These are phyloP conservation scores for Cladosporium sp. DNA, from an alignment of 2,329 filamentous ascomycete genomes.

Conservation along the genomic window DNA sequence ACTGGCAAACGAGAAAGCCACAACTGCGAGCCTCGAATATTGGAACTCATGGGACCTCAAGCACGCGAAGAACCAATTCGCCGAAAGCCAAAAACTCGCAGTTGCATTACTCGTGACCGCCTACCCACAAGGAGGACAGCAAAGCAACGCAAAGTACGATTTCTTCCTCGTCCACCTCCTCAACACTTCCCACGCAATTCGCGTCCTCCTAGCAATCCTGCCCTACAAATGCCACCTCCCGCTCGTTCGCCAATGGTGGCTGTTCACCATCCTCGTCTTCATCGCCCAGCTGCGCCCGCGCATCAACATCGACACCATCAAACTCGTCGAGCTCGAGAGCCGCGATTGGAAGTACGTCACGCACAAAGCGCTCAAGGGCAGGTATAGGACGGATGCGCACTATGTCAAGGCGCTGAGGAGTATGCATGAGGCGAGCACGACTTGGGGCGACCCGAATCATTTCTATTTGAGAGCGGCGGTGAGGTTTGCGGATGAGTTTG, in stretches of 20 bases:
- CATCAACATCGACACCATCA: constrained; percentile 63
- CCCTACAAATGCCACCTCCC: constrained; percentile 67
- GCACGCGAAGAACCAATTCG: constrained; percentile 70
- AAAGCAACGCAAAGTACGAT: constrained; percentile 56
- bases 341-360: constrained; percentile 75
- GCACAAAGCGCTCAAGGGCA: constrained; percentile 64
- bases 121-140: constrained; percentile 40
- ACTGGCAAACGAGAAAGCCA: constrained; percentile 66
- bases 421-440: constrained; percentile 68
- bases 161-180: constrained; percentile 80
- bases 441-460: constrained; percentile 67
- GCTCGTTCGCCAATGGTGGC: constrained; percentile 84
- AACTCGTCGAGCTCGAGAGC: constrained; percentile 55
- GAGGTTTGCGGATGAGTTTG: constrained; percentile 68
- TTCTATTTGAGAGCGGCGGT: constrained; percentile 66
- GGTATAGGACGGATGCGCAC: constrained; percentile 69
- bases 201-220: constrained; percentile 76
- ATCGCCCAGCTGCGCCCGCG: constrained; percentile 69
- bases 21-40: constrained; percentile 72
- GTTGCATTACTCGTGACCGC: constrained; percentile 56
- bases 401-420: constrained; percentile 78
- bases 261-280: constrained; percentile 74
- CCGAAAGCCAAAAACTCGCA: constrained; percentile 59
- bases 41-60: constrained; percentile 82
- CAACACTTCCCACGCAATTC: constrained; percentile 80